Conservation (phyloP, 352 stramenopile genomes). For the Plasmopara halstedii region DNA sequence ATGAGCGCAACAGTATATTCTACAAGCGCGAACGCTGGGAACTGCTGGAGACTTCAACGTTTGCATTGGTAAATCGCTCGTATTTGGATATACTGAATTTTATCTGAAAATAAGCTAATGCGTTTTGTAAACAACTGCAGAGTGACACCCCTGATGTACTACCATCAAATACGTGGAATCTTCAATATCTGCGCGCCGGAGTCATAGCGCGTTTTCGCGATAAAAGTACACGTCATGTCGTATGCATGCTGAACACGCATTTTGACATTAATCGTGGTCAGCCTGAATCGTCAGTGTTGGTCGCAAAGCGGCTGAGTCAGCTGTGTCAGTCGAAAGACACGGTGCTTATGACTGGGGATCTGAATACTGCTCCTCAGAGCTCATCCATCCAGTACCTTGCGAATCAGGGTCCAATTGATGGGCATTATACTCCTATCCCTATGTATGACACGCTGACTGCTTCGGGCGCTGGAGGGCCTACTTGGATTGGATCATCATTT, state of each 20-base stretch:
- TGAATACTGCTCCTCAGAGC: constrained; percentile 40
- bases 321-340: constrained; percentile 40
- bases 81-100: background rate
- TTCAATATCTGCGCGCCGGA: constrained; percentile 51
- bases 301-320: constrained; percentile 32
- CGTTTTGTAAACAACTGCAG: constrained; percentile 17
- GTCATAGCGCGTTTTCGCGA: constrained; percentile 50
- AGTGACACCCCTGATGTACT: constrained; percentile 53
- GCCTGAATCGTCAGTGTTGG: constrained; percentile 39
- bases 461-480: constrained; percentile 28
- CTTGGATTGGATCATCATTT: constrained; percentile 61
- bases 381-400: constrained; percentile 38
- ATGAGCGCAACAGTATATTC: constrained; percentile 68
- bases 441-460: constrained; percentile 58
- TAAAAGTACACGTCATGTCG: constrained; percentile 11
- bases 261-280: constrained; percentile 58
- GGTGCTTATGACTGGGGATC: constrained; percentile 58
- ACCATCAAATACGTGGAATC: constrained; percentile 52
- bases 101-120: background rate
- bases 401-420: constrained; percentile 16
- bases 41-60: constrained; percentile 34
- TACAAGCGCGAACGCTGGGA: constrained; percentile 39
- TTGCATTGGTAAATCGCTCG: constrained; percentile 41
- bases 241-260: constrained; percentile 77
- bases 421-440: constrained; percentile 28